These are phyloP conservation scores for Grigorovia transvaalensis DNA, from an alignment of 805 yeast species.

Conservation along the genomic window DNA sequence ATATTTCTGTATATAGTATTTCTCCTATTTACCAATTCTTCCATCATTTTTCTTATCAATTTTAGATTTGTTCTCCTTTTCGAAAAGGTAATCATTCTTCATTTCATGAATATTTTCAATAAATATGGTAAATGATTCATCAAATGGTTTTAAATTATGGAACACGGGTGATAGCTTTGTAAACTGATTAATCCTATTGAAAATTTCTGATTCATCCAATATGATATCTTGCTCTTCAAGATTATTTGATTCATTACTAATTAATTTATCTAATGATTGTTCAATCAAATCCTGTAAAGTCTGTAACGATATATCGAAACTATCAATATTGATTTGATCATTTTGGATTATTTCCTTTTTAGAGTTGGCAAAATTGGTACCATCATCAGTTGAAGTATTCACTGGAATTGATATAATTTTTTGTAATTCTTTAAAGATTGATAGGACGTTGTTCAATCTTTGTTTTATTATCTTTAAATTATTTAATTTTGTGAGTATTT, in stretches of 20 bases:
- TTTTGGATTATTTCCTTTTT: background rate
- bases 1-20: no score
- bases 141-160: constrained; percentile 40
- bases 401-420: no score
- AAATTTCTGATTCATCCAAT: constrained; percentile 26
- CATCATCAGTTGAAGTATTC: no score
- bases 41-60: no score
- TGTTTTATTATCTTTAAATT: no score
- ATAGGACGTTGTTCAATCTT: no score
- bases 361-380: no score
- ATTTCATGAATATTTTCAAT: background rate
- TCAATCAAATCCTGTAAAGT: constrained; percentile 37
- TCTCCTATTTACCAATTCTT: no score
- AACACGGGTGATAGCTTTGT: constrained; percentile 43
- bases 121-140: constrained; percentile 20
- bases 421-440: no score
- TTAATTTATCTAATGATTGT: constrained; percentile 31
- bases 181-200: constrained; percentile 38
- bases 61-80: no score
- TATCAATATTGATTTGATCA: constrained; percentile 17
- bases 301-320: constrained; percentile 32
- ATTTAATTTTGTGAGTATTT: no score
- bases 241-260: constrained; percentile 4
- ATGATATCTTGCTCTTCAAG: constrained; percentile 8
- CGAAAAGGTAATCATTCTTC: background rate